phyloP scores from a whole-genome alignment of 2,329 filamentous ascomycete species.

The Zasmidium angulare region DNA sequence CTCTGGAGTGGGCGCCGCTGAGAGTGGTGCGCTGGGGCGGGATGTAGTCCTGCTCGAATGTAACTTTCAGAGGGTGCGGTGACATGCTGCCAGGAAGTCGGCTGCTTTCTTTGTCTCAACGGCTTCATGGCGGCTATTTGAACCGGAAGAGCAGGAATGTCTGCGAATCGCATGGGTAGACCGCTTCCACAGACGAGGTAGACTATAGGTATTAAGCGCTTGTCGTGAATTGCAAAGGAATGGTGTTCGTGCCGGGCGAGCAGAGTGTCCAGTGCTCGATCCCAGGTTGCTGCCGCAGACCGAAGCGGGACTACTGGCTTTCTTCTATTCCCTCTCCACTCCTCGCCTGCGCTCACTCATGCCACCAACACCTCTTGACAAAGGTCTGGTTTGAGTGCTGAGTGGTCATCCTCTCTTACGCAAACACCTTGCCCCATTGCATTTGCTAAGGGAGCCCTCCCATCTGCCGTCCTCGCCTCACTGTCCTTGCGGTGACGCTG shows the following conservation, averaged over 20 bases:
- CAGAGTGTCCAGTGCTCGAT: background rate
- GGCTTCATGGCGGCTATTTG: constrained; percentile 14
- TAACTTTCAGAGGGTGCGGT: constrained; percentile 2
- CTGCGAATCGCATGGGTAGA: constrained; percentile 1
- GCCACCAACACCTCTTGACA: constrained; percentile 8
- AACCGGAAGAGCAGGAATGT: background rate
- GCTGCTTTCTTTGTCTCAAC: constrained; percentile 19
- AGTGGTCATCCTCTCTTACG: constrained; percentile 17
- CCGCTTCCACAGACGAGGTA: background rate
- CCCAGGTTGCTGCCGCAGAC: background rate
- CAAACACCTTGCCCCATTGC: constrained; percentile 10
- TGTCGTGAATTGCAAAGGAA: background rate
- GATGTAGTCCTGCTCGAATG: constrained; percentile 1
- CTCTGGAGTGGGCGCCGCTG: constrained; percentile 15
- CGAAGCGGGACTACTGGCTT: background rate
- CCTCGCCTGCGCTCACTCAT: background rate
- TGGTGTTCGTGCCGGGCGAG: background rate
- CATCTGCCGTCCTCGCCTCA: background rate
- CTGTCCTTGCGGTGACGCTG: constrained; percentile 1
- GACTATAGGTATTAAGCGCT: background rate
- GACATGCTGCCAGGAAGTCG: constrained; percentile 11
- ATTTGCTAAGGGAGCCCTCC: constrained; percentile 10
- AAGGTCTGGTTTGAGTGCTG: constrained; percentile 7
- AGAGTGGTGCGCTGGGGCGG: constrained; percentile 18
- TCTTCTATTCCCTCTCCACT: background rate